A percentile compares a stretch with the other conserved stretches of the same genome.
Conservation (phyloP, 495 filamentous ascomycete species). For the Wilcoxina mikolae region DNA sequence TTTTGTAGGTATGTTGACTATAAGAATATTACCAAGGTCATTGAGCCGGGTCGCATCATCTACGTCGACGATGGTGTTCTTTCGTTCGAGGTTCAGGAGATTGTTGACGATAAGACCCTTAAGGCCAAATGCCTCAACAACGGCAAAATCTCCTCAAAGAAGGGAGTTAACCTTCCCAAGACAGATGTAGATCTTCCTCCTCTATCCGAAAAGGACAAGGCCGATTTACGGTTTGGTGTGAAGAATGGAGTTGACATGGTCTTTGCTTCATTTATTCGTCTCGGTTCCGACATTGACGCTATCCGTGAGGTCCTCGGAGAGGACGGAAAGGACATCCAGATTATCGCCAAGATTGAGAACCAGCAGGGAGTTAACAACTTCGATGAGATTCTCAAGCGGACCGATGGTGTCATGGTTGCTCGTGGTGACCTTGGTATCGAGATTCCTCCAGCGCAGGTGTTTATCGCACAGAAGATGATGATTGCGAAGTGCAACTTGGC, state of each 20-base stretch:
- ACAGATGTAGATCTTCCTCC: conserved; percentile 97
- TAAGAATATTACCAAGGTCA: conserved; percentile 99
- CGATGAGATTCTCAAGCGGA: conserved; percentile 87
- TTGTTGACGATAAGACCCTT: conserved; percentile 78
- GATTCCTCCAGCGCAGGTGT: conserved; percentile 95
- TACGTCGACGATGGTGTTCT: conserved; percentile 97
- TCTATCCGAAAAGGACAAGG: conserved; percentile 95
- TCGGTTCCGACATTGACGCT: conserved; percentile 72
- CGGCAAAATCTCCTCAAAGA: conserved; percentile 92
- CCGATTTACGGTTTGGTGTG: conserved; percentile 83
- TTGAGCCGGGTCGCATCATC: conserved; percentile 80
- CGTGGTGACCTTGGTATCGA: conserved; percentile 98
- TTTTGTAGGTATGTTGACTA: conserved; percentile 82
- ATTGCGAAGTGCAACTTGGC: conserved; percentile 99
- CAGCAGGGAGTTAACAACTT: conserved; percentile 99
- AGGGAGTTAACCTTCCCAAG: conserved; percentile 96
- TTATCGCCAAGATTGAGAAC: conserved; percentile 99
- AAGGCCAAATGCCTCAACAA: conserved; percentile 79
- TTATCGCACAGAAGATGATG: conserved; percentile 99
- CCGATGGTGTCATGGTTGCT: conserved; percentile 98
- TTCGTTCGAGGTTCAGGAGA: conserved; percentile 78
- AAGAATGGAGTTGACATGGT: conserved; percentile 98
- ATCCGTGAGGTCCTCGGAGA: conserved; percentile 85
- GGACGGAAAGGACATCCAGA: conserved; percentile 93
- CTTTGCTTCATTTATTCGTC: conserved; percentile 95